Evolutionary conservation across 1,139 yeast species (phyloP).

Genomic region (Pichia sp.): DNA sequence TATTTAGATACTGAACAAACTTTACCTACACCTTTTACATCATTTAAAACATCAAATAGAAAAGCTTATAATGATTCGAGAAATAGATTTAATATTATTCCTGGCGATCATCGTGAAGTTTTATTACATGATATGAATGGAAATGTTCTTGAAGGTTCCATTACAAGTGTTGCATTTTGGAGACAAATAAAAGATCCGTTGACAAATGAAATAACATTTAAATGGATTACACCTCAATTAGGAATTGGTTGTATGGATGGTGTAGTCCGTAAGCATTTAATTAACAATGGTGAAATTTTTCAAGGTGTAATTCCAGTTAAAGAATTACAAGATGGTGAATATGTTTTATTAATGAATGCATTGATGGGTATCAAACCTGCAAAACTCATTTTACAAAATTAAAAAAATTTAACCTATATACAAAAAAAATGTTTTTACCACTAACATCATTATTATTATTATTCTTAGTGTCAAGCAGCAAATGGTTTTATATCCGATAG

Average conservation of each 20-base stretch:
- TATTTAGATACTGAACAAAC: constrained; percentile 53
- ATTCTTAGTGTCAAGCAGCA: constrained; percentile 16
- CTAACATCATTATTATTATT: neutral
- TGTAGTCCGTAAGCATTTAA: constrained; percentile 61
- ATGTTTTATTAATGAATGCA: constrained; percentile 70
- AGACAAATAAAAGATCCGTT: constrained; percentile 29
- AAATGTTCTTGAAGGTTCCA: constrained; percentile 75
- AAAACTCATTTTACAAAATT: constrained; percentile 1
- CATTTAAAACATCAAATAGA: constrained; percentile 81
- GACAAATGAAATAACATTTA: constrained; percentile 30
- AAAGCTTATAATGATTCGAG: constrained; percentile 60
- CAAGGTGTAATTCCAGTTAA: constrained; percentile 47
- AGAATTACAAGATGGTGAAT: constrained; percentile 54
- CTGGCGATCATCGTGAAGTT: constrained; percentile 53
- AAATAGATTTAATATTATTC: constrained; percentile 28
- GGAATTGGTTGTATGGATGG: constrained; percentile 83
- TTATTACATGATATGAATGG: constrained; percentile 55
- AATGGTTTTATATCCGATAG: constrained; percentile 26
- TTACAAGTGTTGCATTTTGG: constrained; percentile 70
- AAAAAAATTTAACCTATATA: neutral
- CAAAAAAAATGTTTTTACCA: neutral
- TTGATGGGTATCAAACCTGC: constrained; percentile 72
- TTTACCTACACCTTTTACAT: constrained; percentile 67
- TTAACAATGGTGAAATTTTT: constrained; percentile 44
- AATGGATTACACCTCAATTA: constrained; percentile 77